Evolutionary conservation across 805 yeast genomes (phyloP), one percentile per base, ranked within the genome.

Genomic region (Starmerella floricola): DNA sequence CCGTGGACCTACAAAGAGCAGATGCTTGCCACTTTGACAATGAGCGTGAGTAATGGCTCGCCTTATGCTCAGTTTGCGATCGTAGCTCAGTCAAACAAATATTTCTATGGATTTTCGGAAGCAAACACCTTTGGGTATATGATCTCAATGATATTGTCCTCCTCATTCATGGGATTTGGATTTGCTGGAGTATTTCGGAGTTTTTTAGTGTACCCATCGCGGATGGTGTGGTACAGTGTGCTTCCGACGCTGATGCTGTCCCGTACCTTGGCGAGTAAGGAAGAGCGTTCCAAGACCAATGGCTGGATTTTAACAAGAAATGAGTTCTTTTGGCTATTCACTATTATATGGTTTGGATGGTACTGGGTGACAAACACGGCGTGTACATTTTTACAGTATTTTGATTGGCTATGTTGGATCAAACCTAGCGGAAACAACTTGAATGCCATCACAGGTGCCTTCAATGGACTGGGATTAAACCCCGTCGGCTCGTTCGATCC

Each of bases 351-450:
- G 16, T 33, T 33, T 15, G 36, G 27, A 52, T 78, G 76, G 69
- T 73, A 71, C 54, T 78, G 79, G 76, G 60, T 79, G 50, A 84
- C 86, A 3, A 79, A 76, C 41, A 77, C 66, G 54, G 63, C 79
- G 17, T 77, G 76, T 63, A 63, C 65, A 15, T 83, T 76, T 2
- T 64, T 79, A 42, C 67, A 76, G 1, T 69, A 71, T 52, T 78
- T 79, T 57, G 72, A 66, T 50, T 75, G 79, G 80, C 64, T 71
- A 52, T 64, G 71, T 3, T 74, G 79, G 80, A 42, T 42, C 74
- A 74, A 34, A 37, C 72, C 34, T 13, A 57, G 75, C 48, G 75
- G 76, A 53, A 70, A 72, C 44, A 64, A 69, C 31, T 69, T 74
- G 4, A 76, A 76, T 46, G 74, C 75, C 41, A 62, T 79, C 34